Percentiles rank a stretch among this genome's conserved stretches.
Evolutionary conservation across 371 early-diverging fungal species (phyloP).

Genomic region (Mucor piriformis): DNA sequence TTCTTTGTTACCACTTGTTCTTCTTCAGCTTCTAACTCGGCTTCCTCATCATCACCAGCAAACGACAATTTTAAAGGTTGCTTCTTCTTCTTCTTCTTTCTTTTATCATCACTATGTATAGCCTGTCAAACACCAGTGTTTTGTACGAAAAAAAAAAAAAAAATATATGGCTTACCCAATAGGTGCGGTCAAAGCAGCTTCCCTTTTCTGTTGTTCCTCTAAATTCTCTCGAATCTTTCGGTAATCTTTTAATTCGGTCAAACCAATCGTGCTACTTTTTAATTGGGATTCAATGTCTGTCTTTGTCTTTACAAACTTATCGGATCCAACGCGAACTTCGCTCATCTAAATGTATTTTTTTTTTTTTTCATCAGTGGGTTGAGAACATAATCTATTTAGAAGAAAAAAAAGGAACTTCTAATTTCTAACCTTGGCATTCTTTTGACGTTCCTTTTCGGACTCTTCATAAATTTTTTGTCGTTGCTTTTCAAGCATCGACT

Average conservation of each 20-base stretch:
- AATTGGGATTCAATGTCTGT: constrained; percentile 82
- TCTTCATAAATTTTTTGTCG: constrained; percentile 75
- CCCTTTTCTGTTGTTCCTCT: constrained; percentile 78
- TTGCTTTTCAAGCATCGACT: constrained; percentile 73
- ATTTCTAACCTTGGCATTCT: constrained; percentile 70
- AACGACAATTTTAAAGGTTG: constrained; percentile 75
- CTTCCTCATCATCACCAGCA: constrained; percentile 51
- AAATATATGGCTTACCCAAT: constrained; percentile 29
- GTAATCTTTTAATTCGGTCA: constrained; percentile 89
- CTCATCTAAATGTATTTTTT: constrained; percentile 49
- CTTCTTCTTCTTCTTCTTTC: constrained; percentile 66
- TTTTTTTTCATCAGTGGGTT: constrained; percentile 11
- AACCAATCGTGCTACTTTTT: constrained; percentile 86
- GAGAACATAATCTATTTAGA: not conserved
- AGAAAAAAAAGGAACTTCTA: not conserved
- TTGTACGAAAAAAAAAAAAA: too few relatives aligned
- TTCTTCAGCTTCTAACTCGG: constrained; percentile 32
- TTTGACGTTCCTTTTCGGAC: constrained; percentile 74
- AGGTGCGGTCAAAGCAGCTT: constrained; percentile 70
- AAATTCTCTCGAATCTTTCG: constrained; percentile 81
- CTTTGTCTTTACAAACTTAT: constrained; percentile 82
- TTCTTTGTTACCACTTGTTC: constrained; percentile 46
- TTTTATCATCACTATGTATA: constrained; percentile 54
- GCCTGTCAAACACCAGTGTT: too few relatives aligned
- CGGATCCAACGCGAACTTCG: constrained; percentile 74